Base-by-base conservation (phyloP, 2,329 filamentous ascomycete species). In the Stachybotrys echinatus region DNA sequence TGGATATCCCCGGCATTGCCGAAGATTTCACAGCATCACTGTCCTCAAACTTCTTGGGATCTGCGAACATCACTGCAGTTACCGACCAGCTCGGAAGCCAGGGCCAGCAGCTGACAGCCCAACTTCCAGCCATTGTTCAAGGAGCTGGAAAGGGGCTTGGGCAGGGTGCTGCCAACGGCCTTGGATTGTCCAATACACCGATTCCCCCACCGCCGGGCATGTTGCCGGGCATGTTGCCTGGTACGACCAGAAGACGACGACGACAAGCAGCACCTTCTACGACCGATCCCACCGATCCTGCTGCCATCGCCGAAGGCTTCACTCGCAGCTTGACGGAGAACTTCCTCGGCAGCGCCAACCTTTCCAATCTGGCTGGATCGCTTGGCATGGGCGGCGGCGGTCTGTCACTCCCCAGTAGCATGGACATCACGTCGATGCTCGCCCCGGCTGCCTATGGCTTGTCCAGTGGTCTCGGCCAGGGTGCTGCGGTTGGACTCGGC, bases 101-200 rank as follows among this genome's bases (percentile, higher is more conserved):
- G 3, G 42, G 42, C 8, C 10, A 19, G 20, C 17, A 27, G 12
- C 42, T 23, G 8, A 19, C 40, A 3, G n/a, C 22, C 6, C 42
- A 45, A 22, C 22, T 45, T 12, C 42, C 42, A 23, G 42, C 42
- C 42, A 45, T 45, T 27, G 42, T 45, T 7, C 42, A 45, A 23
- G 42, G 42, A 4, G 42, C 42, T 23, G 42, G 42, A 21, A 45
- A 45, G 21, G 42, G 42, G 5, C 17, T 45, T 14, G 42, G 42
- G 2, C 20, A 21, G 5, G 42, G 42, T 23, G 42, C 42, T 6
- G 42, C 42, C 20, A 23, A 23, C n/a, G 42, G 42, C 18, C 42
- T 45, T 23, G 42, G 42, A 5, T 17, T 45, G 20, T 21, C 42
- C 20, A 27, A 27, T 17, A n/a, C 17, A 23, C 20, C 42, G 27